Base-by-base conservation (phyloP, 177 flowering plant genomes). In the Vitis hybrid region DNA sequence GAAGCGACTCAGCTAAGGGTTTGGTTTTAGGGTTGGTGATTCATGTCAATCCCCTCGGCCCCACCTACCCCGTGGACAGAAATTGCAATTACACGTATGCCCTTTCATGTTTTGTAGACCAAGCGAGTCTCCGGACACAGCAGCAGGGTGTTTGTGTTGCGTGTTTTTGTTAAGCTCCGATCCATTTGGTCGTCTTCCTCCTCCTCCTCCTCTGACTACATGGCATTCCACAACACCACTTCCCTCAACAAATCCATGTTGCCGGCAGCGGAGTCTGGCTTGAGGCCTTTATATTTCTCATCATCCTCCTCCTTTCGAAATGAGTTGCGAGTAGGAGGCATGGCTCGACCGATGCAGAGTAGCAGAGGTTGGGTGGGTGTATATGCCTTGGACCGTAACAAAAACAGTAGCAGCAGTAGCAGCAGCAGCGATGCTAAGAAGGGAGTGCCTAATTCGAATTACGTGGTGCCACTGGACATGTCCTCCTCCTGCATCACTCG, bases 401-500 rank as follows among this genome's bases (percentile, higher is more conserved):
- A 60, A 31, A 33, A 67, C 51, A 15, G 70, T 31, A 48, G 72
- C 12, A 45, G 67, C 51, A 55, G 20, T n/a, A 15, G 26, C 52
- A 19, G 59, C 51, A 67, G 31, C 39, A 26, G 58, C 20, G 59
- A 52, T 51, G 48, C 48, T 1, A 76, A 71, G 73, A 81, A 71
- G 29, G 71, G 64, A 19, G 88, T 86, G 11, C 84, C 91, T 20
- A 89, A 84, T 67, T 76, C 92, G 1, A 94, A 94, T 68, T 94
- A 94, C 63, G 97, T 94, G 79, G 98, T 94, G 39, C 98, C 98
- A 14, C 69, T 92, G n/a, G 97, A 92, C 75, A 81, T 80, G 51
- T 78, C 85, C 14, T 72, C 87, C 0, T 88, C 98, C 10, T 87
- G 85, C 72, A 81, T 94, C 60, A 89, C 91, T 12, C 85, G 98